A percentile compares a stretch with the other conserved stretches of the same genome.
Evolutionary conservation across 2,329 filamentous ascomycete genomes (phyloP).

Genomic region (Fusarium fracticaudum): DNA sequence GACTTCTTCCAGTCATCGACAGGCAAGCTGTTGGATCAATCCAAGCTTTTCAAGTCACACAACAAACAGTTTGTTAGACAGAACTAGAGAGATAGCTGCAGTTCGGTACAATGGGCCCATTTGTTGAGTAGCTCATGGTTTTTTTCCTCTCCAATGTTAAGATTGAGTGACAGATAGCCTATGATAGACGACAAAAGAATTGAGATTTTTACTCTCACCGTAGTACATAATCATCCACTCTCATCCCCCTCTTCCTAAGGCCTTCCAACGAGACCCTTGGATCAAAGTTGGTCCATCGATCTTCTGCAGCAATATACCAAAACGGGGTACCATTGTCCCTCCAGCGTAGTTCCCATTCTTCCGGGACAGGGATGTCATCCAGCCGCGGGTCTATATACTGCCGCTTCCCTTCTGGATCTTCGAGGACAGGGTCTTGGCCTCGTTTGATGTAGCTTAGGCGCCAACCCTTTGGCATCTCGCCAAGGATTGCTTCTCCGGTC

Average conservation of each 20-base stretch:
- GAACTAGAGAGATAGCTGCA: background rate
- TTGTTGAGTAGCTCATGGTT: too few relatives aligned
- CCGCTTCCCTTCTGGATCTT: background rate
- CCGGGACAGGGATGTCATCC: background rate
- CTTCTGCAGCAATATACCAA: background rate
- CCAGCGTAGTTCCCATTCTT: background rate
- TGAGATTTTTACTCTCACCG: background rate
- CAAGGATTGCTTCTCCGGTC: background rate
- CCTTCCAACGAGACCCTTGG: background rate
- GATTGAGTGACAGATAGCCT: fast-evolving
- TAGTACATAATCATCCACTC: background rate
- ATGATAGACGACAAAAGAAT: fast-evolving
- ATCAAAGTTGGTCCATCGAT: slow-evolving; percentile 2
- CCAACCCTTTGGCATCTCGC: background rate
- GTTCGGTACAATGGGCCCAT: fast-evolving
- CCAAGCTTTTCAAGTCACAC: slow-evolving; percentile 19
- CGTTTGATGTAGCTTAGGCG: background rate
- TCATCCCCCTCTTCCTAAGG: background rate
- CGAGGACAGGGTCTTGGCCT: background rate
- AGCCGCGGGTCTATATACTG: background rate
- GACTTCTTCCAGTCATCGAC: slow-evolving; percentile 13
- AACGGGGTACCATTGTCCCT: background rate
- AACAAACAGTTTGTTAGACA: background rate
- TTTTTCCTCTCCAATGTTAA: too few relatives aligned
- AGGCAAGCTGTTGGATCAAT: background rate